phyloP scores from a whole-genome alignment of 441 rosid genomes.

The Jatropha multifida region DNA sequence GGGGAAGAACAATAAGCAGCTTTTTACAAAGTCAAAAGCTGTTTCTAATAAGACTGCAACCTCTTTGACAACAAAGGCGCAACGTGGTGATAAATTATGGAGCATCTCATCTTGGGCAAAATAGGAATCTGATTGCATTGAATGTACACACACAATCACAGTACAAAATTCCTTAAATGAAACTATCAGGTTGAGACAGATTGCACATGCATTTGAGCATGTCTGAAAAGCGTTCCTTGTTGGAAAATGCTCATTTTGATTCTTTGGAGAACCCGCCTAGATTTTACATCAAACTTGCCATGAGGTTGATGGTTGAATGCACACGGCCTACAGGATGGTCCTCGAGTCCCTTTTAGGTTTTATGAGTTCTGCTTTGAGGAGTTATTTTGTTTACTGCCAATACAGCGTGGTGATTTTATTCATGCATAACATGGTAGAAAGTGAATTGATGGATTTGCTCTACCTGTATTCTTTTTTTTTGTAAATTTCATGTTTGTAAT shows the following conservation, averaged over 20 bases:
- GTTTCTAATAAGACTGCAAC: slow-evolving; percentile 34
- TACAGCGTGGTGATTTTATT: background rate
- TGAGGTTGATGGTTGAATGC: background rate
- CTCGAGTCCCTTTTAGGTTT: background rate
- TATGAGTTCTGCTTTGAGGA: background rate
- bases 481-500: slow-evolving; percentile 9
- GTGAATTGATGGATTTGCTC: background rate
- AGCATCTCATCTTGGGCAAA: slow-evolving; percentile 74
- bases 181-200: slow-evolving; percentile 35
- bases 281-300: background rate
- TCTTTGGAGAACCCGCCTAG: background rate
- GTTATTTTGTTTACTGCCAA: slow-evolving; percentile 3
- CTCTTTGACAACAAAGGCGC: slow-evolving; percentile 41
- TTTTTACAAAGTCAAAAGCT: slow-evolving; percentile 53
- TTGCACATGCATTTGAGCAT: slow-evolving; percentile 15
- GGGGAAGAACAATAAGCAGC: slow-evolving; percentile 78
- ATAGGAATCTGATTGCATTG: slow-evolving; percentile 50
- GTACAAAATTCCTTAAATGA: slow-evolving; percentile 42
- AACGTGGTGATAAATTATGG: slow-evolving; percentile 74
- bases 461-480: background rate
- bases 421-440: background rate
- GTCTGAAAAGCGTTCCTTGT: background rate
- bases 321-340: background rate
- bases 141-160: slow-evolving; percentile 49
- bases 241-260: background rate